Conservation (phyloP, 73 alveolate genomes). For the Paramecium bursaria region DNA sequence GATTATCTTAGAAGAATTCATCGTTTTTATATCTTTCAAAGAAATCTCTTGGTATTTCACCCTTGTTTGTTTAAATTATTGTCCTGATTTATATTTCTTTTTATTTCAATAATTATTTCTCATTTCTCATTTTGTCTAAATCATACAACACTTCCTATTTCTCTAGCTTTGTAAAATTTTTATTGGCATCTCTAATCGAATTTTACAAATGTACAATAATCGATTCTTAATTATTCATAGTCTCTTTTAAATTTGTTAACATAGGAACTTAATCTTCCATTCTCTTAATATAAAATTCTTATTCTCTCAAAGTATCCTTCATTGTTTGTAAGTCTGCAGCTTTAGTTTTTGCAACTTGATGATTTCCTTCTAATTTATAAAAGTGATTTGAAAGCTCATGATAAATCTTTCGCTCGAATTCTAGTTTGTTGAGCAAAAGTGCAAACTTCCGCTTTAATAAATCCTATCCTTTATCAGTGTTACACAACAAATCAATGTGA, state of each 20-base stretch:
- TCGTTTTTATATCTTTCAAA: constrained; percentile 45
- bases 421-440: constrained; percentile 75
- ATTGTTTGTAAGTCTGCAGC: constrained; percentile 73
- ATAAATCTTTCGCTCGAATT: constrained; percentile 79
- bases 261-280: constrained; percentile 83
- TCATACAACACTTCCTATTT: constrained; percentile 24
- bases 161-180: constrained; percentile 35
- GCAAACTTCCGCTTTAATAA: constrained; percentile 79
- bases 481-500: constrained; percentile 79
- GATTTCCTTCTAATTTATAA: constrained; percentile 75
- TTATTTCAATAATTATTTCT: constrained; percentile 20
- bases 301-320: constrained; percentile 79
- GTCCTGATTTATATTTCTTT: constrained; percentile 6
- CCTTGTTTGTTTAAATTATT: constrained; percentile 13
- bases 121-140: constrained; percentile 39
- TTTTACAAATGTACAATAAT: constrained; percentile 76
- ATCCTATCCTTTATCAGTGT: constrained; percentile 84
- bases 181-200: constrained; percentile 74
- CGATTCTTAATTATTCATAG: constrained; percentile 80
- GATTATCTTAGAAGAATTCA: constrained; percentile 56
- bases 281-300: constrained; percentile 78
- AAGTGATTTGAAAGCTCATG: constrained; percentile 78
- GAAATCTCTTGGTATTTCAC: constrained; percentile 46
- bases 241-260: constrained; percentile 75
- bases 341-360: constrained; percentile 75